A percentile compares a stretch with the other conserved stretches of the same genome.
Evolutionary conservation across 345 rosid genomes (phyloP).

Genomic region (Sisymbrium altissimum): DNA sequence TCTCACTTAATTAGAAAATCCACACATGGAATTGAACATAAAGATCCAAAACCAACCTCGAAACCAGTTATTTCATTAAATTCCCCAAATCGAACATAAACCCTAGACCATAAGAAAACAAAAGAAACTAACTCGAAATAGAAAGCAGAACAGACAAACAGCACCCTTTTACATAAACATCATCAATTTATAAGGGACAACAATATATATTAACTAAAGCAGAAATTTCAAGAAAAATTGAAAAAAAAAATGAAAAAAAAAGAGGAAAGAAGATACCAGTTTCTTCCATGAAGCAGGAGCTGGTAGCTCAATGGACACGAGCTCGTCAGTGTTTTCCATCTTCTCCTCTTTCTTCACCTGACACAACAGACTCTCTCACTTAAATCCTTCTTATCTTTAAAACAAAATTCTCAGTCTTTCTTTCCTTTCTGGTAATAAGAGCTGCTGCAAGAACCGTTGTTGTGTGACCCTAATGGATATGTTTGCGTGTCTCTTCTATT

Average conservation of each 20-base stretch:
- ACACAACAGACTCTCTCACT: constrained; percentile 1
- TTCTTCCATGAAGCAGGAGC: constrained; percentile 87
- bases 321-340: constrained; percentile 54
- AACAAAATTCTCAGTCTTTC: neutral
- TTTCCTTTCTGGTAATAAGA: constrained; percentile 26
- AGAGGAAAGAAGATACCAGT: constrained; percentile 42
- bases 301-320: constrained; percentile 67
- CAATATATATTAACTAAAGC: neutral
- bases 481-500: constrained; percentile 32
- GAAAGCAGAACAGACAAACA: constrained; percentile 5
- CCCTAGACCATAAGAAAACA: constrained; percentile 7
- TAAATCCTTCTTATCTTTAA: neutral
- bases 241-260: neutral
- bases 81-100: constrained; percentile 12
- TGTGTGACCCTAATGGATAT: constrained; percentile 27
- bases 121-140: neutral
- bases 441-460: constrained; percentile 21
- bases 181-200: neutral
- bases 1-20: neutral
- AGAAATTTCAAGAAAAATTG: neutral
- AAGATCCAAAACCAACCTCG: neutral
- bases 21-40: neutral
- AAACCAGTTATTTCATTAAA: neutral
- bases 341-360: constrained; percentile 4
- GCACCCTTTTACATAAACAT: neutral